Percentiles rank a stretch among this genome's conserved stretches.
phyloP scores from a whole-genome alignment of 805 yeast genomes.

The Metschnikowia similis region DNA sequence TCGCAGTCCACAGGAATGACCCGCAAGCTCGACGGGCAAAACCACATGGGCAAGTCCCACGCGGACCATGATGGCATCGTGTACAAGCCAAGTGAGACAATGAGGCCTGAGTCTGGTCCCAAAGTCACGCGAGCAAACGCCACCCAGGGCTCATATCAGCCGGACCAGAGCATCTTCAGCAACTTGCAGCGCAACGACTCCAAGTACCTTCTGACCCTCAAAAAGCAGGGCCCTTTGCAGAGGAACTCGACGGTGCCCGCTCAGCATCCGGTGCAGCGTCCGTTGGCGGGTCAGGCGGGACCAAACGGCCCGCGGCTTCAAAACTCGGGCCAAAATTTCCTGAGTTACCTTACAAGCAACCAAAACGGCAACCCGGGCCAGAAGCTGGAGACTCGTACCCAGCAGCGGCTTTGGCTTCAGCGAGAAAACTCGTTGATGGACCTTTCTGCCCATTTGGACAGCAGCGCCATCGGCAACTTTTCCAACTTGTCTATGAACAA shows the following conservation, averaged over 20 bases:
- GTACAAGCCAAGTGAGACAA: slow-evolving; percentile 1
- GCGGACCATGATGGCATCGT: slow-evolving; percentile 6
- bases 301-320: neutral
- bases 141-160: slow-evolving; percentile 37
- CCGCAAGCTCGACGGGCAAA: slow-evolving; percentile 24
- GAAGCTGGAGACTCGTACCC: slow-evolving; percentile 62
- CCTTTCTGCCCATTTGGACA: slow-evolving; percentile 32
- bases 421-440: slow-evolving; percentile 70
- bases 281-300: slow-evolving; percentile 1
- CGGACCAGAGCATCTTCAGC: slow-evolving; percentile 39
- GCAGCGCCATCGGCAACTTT: slow-evolving; percentile 29
- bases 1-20: slow-evolving; percentile 43
- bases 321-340: slow-evolving; percentile 20
- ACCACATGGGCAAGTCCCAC: slow-evolving; percentile 3
- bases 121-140: slow-evolving; percentile 29
- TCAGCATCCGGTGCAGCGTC: neutral
- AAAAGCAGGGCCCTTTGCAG: slow-evolving; percentile 12
- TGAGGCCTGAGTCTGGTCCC: slow-evolving; percentile 22
- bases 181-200: slow-evolving; percentile 38
- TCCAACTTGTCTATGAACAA: slow-evolving; percentile 38
- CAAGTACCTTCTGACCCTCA: slow-evolving; percentile 28
- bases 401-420: slow-evolving; percentile 80
- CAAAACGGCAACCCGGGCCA: slow-evolving; percentile 5
- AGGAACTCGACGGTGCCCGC: neutral
- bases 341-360: slow-evolving; percentile 28